Evolutionary conservation across 371 early-diverging fungal species (phyloP), one percentile per base, ranked within the genome.

Genomic region (Massospora cicadina): DNA sequence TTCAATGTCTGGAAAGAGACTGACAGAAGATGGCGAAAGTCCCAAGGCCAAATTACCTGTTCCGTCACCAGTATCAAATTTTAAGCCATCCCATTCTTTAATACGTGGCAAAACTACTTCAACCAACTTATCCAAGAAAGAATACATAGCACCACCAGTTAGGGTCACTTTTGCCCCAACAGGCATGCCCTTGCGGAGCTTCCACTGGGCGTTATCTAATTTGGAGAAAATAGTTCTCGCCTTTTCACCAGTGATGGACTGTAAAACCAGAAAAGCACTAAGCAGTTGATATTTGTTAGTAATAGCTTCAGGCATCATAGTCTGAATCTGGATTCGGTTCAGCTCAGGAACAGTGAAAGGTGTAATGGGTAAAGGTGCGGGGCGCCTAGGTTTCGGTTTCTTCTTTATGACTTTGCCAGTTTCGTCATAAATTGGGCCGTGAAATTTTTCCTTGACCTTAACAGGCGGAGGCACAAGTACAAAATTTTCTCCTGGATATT

Each of bases 1-100:
- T 76, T 95, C 98, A 67, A 95, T 89, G 77, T 97, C 95, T 3
- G 95, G 95, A 81, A 95, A 97, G 60, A 96, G 76, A 28, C 89
- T 89, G 33, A 89, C 77, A 7, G 84, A 89, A 32, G 88, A 85
- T 13, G 88, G 78, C 28, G 84, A 86, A 67, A 97, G 83, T 17
- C 91, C 88, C 66, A 94, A 72, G 13, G 86, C 84, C 67, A 94
- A 80, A 70, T 84, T 86, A 33, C 94, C 95, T 56, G 83, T 80
- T 55, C 85, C 84, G 68, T 91, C 89, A 65, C 91, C 92, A 29
- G 83, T 76, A 66, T 77, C 81, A 72, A 80, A 78, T 2, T 77
- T 74, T 31, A 94, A 68, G 1, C 94, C 95, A 54, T 80, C 77
- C 86, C 89, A 97, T 74, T 95, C 95, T 66, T 91, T 90, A 65